Evolutionary conservation across 345 rosid species (phyloP).

Genomic region (Gossypium turneri): DNA sequence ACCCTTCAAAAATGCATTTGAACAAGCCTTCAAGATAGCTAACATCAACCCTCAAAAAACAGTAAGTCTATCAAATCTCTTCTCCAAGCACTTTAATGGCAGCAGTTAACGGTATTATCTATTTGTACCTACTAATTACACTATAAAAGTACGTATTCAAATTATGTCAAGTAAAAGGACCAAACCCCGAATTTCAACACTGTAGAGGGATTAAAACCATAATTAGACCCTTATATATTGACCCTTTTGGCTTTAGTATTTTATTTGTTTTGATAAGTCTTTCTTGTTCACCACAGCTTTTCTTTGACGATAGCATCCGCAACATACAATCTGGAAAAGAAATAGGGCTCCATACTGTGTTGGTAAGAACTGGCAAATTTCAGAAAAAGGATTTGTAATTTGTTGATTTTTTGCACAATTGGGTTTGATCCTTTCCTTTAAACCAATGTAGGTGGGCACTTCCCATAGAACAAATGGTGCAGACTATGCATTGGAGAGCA

Average conservation of each 20-base stretch:
- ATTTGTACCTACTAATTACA: no score
- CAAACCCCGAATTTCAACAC: background rate
- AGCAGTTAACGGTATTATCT: background rate
- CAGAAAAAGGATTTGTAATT: background rate
- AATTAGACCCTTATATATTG: background rate
- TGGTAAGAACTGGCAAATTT: conserved; percentile 36
- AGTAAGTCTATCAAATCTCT: conserved; percentile 30
- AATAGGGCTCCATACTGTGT: conserved; percentile 66
- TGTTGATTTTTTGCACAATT: background rate
- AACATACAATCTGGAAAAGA: conserved; percentile 66
- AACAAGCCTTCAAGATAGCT: conserved; percentile 55
- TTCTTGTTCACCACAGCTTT: conserved; percentile 42
- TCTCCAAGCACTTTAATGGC: background rate
- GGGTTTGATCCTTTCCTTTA: background rate
- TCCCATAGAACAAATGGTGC: conserved; percentile 59
- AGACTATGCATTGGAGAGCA: conserved; percentile 73
- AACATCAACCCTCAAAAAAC: conserved; percentile 69
- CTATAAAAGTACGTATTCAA: background rate
- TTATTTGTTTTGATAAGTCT: background rate
- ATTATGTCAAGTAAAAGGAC: background rate
- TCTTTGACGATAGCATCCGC: conserved; percentile 81
- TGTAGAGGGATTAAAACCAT: background rate
- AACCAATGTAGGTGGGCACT: conserved; percentile 52
- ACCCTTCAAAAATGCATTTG: conserved; percentile 65
- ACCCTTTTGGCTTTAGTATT: background rate